Evolutionary conservation across 2,329 filamentous ascomycete genomes (phyloP).

Genomic region (Coniella vitis): DNA sequence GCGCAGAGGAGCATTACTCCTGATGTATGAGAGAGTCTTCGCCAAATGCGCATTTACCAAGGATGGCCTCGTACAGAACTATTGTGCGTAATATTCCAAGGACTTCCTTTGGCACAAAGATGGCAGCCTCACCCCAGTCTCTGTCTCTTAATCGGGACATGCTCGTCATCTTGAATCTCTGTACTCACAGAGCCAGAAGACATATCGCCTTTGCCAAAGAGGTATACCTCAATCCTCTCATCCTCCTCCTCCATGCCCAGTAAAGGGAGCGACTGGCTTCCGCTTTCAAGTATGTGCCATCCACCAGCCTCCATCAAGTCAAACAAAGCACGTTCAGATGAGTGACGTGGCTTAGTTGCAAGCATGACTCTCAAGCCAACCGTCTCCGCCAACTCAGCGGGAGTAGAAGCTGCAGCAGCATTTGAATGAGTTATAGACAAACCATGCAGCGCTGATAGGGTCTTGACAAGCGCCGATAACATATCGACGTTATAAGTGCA

Average conservation of each 20-base stretch:
- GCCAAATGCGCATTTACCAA: too few species aligned
- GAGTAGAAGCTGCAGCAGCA: too few species aligned
- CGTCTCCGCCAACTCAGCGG: constrained; percentile 8
- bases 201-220: constrained; percentile 33
- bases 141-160: not conserved
- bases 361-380: constrained; percentile 38
- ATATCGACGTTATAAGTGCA: constrained; percentile 56
- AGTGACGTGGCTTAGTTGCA: constrained; percentile 50
- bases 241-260: constrained; percentile 35
- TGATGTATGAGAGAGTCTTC: too few species aligned
- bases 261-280: constrained; percentile 38
- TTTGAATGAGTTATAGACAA: constrained; percentile 17
- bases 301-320: constrained; percentile 36
- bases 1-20: too few species aligned
- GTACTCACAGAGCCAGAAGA: not conserved
- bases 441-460: constrained; percentile 42
- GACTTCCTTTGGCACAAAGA: not conserved
- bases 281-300: constrained; percentile 38
- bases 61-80: too few species aligned
- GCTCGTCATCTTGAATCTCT: not conserved
- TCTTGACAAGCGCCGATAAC: constrained; percentile 46
- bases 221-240: constrained; percentile 45
- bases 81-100: not conserved
- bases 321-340: constrained; percentile 44
- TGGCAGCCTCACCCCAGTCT: not conserved